Conservation (phyloP, 495 filamentous ascomycete species). For the Letharia lupina region DNA sequence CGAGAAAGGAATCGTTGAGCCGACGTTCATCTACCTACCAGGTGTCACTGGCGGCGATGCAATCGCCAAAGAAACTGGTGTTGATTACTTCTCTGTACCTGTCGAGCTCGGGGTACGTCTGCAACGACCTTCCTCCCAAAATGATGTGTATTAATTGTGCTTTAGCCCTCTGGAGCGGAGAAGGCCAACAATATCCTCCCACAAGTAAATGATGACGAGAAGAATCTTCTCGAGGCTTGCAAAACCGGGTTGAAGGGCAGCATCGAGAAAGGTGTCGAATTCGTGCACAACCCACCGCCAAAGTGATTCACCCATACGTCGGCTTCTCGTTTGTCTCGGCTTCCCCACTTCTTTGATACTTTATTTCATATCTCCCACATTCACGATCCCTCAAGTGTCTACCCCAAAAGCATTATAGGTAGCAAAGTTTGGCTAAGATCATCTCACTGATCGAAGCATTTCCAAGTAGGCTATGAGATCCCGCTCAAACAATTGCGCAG, state of each 20-base stretch:
- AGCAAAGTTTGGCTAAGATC: constrained; percentile 13
- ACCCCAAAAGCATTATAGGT: constrained; percentile 17
- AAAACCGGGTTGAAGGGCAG: constrained; percentile 76
- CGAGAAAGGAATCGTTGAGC: constrained; percentile 85
- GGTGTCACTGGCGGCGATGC: constrained; percentile 81
- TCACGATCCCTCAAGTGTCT: background rate
- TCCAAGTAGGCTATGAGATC: constrained; percentile 21
- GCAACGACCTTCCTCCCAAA: background rate
- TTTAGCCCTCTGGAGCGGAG: constrained; percentile 68
- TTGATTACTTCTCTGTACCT: constrained; percentile 93
- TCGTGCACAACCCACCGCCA: constrained; percentile 73
- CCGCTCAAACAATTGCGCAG: background rate
- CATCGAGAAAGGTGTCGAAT: constrained; percentile 87
- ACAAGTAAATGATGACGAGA: constrained; percentile 68
- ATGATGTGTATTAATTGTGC: constrained; percentile 29
- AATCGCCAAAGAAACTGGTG: constrained; percentile 69
- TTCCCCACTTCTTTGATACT: constrained; percentile 13
- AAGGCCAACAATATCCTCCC: constrained; percentile 72
- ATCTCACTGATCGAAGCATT: constrained; percentile 15
- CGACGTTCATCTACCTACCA: constrained; percentile 88
- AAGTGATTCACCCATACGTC: constrained; percentile 45
- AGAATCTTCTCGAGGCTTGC: constrained; percentile 69
- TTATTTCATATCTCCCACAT: background rate
- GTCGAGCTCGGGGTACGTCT: constrained; percentile 83
- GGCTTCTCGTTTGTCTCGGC: constrained; percentile 16